Conservation (phyloP, 2,329 filamentous ascomycete genomes). For the Grosmannia clavigera region DNA sequence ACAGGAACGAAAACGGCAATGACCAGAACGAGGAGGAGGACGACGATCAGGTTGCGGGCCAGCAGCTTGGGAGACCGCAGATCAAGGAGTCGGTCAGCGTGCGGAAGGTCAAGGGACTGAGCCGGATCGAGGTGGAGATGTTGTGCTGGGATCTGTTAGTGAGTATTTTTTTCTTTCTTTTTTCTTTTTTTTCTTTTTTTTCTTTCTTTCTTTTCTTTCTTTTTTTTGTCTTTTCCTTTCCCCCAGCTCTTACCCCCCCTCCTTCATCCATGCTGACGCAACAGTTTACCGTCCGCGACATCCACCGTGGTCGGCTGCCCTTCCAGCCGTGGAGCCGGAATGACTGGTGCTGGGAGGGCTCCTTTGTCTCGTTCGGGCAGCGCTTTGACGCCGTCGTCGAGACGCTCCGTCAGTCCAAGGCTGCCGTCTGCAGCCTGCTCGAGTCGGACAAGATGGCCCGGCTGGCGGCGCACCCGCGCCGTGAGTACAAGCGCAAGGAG, state of each 20-base stretch:
- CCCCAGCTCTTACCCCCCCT: neutral
- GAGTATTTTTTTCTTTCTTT: neutral
- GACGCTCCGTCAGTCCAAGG: slow-evolving; percentile 11
- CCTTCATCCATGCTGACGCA: too few species aligned
- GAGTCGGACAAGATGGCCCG: slow-evolving; percentile 11
- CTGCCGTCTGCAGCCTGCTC: slow-evolving; percentile 12
- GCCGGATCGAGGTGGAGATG: slow-evolving; percentile 12
- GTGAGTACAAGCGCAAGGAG: slow-evolving; percentile 13
- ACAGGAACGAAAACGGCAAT: neutral
- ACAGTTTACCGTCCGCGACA: slow-evolving; percentile 7
- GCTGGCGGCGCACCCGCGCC: slow-evolving; percentile 10
- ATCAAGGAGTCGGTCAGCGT: slow-evolving; percentile 12
- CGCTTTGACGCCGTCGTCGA: slow-evolving; percentile 10
- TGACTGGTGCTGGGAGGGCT: slow-evolving; percentile 12
- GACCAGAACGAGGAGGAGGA: neutral
- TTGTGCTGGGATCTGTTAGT: slow-evolving; percentile 13
- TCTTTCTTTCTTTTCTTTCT: too few species aligned
- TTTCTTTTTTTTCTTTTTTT: too few species aligned
- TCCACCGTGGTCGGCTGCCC: slow-evolving; percentile 8
- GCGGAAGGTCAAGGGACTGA: slow-evolving; percentile 10
- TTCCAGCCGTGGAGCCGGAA: slow-evolving; percentile 11
- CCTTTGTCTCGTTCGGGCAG: slow-evolving; percentile 6
- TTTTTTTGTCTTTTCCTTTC: too few species aligned
- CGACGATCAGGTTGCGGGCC: neutral
- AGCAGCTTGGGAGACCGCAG: neutral